Percentiles rank a stretch among this genome's conserved stretches.
Evolutionary conservation across 352 stramenopile species (phyloP).

Genomic region (Phytophthora macrochlamydospora): DNA sequence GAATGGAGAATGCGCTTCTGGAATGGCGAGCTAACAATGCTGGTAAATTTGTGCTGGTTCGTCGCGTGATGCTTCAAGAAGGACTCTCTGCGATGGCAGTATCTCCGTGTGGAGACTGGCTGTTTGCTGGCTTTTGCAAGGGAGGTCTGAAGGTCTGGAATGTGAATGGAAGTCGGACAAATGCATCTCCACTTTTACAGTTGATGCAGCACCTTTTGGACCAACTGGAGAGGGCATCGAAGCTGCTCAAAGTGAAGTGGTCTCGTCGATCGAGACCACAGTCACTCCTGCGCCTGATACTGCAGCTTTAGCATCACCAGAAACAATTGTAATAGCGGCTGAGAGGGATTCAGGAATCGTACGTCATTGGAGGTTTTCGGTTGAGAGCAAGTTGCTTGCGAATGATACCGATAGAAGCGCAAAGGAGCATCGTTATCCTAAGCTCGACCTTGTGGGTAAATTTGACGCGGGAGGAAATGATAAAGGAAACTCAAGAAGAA

Average conservation of each 20-base stretch:
- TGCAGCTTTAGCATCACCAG: background rate
- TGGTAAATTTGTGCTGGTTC: constrained; percentile 22
- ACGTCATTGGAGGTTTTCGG: constrained; percentile 48
- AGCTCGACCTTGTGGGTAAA: constrained; percentile 34
- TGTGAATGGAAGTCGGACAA: constrained; percentile 27
- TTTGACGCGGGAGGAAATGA: constrained; percentile 26
- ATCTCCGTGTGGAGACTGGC: constrained; percentile 49
- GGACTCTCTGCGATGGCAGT: constrained; percentile 41
- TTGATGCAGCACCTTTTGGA: constrained; percentile 25
- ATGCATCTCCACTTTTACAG: constrained; percentile 17
- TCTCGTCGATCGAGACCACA: constrained; percentile 23
- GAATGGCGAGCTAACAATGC: constrained; percentile 29
- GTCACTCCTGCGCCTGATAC: constrained; percentile 6
- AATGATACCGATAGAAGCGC: background rate
- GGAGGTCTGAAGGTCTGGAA: constrained; percentile 66
- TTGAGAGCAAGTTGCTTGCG: constrained; percentile 15
- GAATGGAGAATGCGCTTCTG: constrained; percentile 13
- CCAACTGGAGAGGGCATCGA: constrained; percentile 8
- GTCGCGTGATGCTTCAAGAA: constrained; percentile 38
- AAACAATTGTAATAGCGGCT: constrained; percentile 38
- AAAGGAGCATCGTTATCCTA: constrained; percentile 24
- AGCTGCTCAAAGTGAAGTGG: constrained; percentile 2
- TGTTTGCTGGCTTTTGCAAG: constrained; percentile 50
- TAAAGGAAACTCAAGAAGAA: constrained; percentile 20
- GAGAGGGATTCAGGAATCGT: constrained; percentile 36